Base-by-base conservation (phyloP, 495 filamentous ascomycete genomes). In the Cetradonia linearis region DNA sequence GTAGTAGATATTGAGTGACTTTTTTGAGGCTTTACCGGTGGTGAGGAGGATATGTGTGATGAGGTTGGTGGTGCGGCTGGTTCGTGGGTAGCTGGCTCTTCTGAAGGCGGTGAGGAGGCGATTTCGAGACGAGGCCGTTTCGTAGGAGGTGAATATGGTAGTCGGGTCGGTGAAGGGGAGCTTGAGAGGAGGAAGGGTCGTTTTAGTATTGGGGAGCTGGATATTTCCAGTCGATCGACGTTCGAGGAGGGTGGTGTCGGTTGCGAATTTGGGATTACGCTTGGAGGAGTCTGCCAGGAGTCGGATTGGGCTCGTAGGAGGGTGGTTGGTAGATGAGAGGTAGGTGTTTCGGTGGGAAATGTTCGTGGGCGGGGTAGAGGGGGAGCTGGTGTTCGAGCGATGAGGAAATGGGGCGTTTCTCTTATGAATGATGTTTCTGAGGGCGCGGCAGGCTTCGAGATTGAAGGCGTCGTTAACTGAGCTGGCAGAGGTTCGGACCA, bases 281-380 rank as follows among this genome's bases (percentile, higher is more conserved):
- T 81, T 20, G 77, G 66, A 36, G 74, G 71, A 30, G 69, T 75
- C 9, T 70, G 67, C 54, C 75, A 73, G 8, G 75, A 77, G 55
- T 76, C 71, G 25, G 72, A 66, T 55, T 78, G 55, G 5, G 59
- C 48, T 30, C 58, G 55, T 13, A 50, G 62, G 23, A 65, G 54
- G 10, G 16, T 38, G 11, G 52, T 47, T 16, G 50, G 8, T 9
- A 20, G 30, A 6, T 54, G 54, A 10, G 38, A 40, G 25, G 58
- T 58, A 37, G 55, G 23, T 30, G 40, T 20, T 27, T 40, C 52
- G 53, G 10, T 38, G 33, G 18, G 28, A 28, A 53, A 28, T 25
- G 66, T 65, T 1, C 56, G 59, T 46, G 66, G 61, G 53, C 40
- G 52, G 20, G 56, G 64, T 13, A 38, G 54, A 30, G 54, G 31